Base-by-base conservation (phyloP, 2,329 filamentous ascomycete genomes). In the Emmonsia crescens region DNA sequence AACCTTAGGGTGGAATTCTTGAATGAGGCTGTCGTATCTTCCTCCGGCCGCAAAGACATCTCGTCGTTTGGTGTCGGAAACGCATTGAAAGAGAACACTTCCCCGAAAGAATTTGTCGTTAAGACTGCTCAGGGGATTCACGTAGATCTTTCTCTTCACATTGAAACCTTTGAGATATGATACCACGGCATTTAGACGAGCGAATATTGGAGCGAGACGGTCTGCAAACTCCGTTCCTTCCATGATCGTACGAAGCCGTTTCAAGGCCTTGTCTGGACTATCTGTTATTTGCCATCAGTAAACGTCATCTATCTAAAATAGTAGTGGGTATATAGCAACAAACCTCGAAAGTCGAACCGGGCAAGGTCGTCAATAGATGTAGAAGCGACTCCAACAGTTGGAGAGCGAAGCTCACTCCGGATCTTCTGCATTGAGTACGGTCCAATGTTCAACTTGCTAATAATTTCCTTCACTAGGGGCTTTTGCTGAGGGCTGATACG, bases 11-110 rank as follows among this genome's bases (percentile, higher is more conserved):
- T 87, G 84, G 70, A 95, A 89, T 64, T 95, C 89, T 71, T 86
- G 86, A 66, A 99, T 93, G 24, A 99, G 78, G 56, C 85, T 85
- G 72, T 99, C 95, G 72, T 99, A 99, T 57, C 94, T 85, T 2
- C 94, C 94, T 58, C 95, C 94, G 38, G 92, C 94, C 5, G 93
- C 94, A 70, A 97, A 91, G 0, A 97, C 89, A 67, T 94, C 88
- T 67, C 80, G 78, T 63, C 84, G 86, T 64, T 87, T 83, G 72
- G 91, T 95, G 72, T 97, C 93, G 65, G 92, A 91, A 1, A 96
- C 77, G 69, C 91, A 96, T 64, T 95, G 89, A 72, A 99, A 97
- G 51, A 97, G 79, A 33, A 97, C 80, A 8, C 92, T 92, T 0
- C 89, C 88, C 21, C 84, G 80, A 73, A 94, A 99, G 72, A 97